Base-by-base conservation (phyloP, 163 green algal species). In the Volvox carteri region DNA sequence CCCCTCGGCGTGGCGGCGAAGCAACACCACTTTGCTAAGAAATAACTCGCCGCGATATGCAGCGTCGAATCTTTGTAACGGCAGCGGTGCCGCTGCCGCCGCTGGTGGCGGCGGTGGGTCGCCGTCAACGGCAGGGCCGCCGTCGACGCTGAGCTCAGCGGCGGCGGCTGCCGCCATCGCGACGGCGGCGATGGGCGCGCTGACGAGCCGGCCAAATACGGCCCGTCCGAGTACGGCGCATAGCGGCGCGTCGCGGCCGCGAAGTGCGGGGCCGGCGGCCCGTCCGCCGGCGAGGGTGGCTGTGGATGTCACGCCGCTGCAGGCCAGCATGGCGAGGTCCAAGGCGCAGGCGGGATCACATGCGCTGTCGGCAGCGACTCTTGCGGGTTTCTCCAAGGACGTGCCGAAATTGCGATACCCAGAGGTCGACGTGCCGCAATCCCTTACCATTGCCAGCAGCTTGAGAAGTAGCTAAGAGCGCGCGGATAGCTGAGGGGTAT, bases 341-440 rank as follows among this genome's bases (percentile, higher is more conserved):
- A 68, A 78, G n/a, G 84, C 84, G 4, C 84, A 89, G 54, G 84
- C 72, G 41, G 84, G 84, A 5, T 2, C 52, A 18, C 68, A 88
- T 37, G 21, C n/a, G 68, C 37, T 80, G 35, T 39, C 52, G 16
- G 39, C 14, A 7, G 65, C 54, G 0, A 6, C 50, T 28, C 42
- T 89, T 39, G 84, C 84, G 54, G 84, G 84, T 0, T 89, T 89
- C 30, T 19, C 41, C 6, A 75, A 75, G 72, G 84, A 89, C 37
- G 84, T 89, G 37, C 84, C 84, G 5, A 54, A 48, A 19, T 73
- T 89, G 84, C 39, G 84, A 0, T 89, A 89, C 30, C 84, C 84
- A 0, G 84, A 89, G 54, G 84, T 89, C 30, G 84, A 89, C 21
- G 84, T 89, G 8, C 72, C 56, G 35, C 70, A 84, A 73, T 33